Percentiles rank a stretch among this genome's conserved stretches.
Evolutionary conservation across 306 rosid genomes (phyloP).

Genomic region (Delonix regia): DNA sequence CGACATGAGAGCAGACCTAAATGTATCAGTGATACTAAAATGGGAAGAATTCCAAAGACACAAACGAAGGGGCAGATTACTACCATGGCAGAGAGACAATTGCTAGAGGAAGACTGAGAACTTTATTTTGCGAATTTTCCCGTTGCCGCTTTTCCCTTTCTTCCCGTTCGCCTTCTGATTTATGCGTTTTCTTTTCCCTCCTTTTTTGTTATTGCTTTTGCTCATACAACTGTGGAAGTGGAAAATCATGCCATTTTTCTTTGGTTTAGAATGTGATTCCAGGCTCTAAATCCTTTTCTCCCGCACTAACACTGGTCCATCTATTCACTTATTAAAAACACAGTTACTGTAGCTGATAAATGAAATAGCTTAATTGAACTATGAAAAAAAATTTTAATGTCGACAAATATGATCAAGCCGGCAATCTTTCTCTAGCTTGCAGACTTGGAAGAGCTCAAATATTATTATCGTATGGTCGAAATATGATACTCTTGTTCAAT

Average conservation of each 20-base stretch:
- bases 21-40: slow-evolving; percentile 27
- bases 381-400: too few relatives aligned
- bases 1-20: slow-evolving; percentile 15
- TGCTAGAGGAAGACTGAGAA: background rate
- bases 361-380: too few relatives aligned
- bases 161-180: background rate
- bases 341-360: too few relatives aligned
- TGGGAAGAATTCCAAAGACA: background rate
- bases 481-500: too few relatives aligned
- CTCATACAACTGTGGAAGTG: background rate
- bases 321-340: too few relatives aligned
- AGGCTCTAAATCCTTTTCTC: too few relatives aligned
- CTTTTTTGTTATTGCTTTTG: background rate
- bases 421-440: too few relatives aligned
- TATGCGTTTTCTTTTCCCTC: background rate
- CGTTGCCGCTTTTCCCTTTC: background rate
- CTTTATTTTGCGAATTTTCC: slow-evolving; percentile 20
- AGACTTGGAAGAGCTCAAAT: too few relatives aligned
- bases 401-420: too few relatives aligned
- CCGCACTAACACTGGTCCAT: too few relatives aligned
- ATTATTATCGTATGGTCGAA: too few relatives aligned
- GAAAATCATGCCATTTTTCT: background rate
- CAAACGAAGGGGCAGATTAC: background rate
- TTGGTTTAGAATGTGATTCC: too few relatives aligned
- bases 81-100: slow-evolving; percentile 39